phyloP scores from a whole-genome alignment of 75 land plant species.

The Ceratopteris richardii region DNA sequence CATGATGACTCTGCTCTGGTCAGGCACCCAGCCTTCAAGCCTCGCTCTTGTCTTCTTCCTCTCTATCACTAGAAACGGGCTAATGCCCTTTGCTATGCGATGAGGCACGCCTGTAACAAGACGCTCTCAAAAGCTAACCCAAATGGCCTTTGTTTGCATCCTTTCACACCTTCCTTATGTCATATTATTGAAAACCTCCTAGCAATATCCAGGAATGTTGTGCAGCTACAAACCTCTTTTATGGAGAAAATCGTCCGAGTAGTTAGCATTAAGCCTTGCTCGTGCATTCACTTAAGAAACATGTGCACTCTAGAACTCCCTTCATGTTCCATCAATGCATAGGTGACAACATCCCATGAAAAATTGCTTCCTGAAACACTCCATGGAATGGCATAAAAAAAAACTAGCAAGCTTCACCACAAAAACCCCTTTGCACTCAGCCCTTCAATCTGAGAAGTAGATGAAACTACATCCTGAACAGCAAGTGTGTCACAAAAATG shows the following conservation, averaged over 20 bases:
- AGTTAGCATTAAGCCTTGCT: background rate
- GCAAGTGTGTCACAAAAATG: slow-evolving; percentile 15
- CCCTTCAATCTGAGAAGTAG: slow-evolving; percentile 37
- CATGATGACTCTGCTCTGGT: too few relatives aligned
- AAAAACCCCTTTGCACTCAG: slow-evolving; percentile 14
- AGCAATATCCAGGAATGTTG: too few relatives aligned
- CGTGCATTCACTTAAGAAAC: background rate
- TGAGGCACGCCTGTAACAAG: too few relatives aligned
- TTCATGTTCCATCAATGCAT: background rate
- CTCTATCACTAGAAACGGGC: too few relatives aligned
- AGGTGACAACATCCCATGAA: background rate
- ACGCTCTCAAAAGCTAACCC: too few relatives aligned
- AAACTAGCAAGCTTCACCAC: slow-evolving; percentile 6
- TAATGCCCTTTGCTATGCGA: too few relatives aligned
- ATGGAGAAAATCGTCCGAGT: background rate
- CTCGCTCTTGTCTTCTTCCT: too few relatives aligned
- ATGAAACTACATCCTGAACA: slow-evolving; percentile 13
- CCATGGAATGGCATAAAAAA: slow-evolving; percentile 3
- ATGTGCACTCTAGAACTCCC: background rate
- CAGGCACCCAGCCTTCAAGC: too few relatives aligned
- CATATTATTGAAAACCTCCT: too few relatives aligned
- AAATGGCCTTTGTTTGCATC: too few relatives aligned
- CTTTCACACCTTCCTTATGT: too few relatives aligned
- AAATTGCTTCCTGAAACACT: slow-evolving; percentile 7
- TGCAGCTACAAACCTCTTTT: too few relatives aligned